These are phyloP conservation scores for Xylariaceae sp. DNA, from an alignment of 2,329 filamentous ascomycete genomes.

Conservation along the genomic window DNA sequence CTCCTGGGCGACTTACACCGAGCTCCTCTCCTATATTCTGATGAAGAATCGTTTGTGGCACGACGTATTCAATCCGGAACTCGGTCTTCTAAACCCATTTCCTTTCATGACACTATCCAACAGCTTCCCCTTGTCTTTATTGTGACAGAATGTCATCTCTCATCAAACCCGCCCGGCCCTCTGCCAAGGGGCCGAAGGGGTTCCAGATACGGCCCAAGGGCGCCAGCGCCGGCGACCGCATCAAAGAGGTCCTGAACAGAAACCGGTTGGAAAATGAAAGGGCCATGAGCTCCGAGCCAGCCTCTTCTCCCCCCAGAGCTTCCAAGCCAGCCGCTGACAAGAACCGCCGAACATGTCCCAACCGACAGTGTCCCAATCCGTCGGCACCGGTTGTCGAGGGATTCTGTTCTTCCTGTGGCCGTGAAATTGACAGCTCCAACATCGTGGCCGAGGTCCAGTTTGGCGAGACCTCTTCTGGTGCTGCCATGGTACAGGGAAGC, in stretches of 20 bases:
- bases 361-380: slow-evolving; percentile 55
- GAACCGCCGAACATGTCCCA: slow-evolving; percentile 42
- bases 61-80: no score
- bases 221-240: slow-evolving; percentile 45
- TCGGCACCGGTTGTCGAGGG: slow-evolving; percentile 52
- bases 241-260: slow-evolving; percentile 39
- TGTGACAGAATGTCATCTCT: slow-evolving; percentile 42
- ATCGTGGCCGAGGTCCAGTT: slow-evolving; percentile 92
- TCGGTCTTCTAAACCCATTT: no score
- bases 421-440: slow-evolving; percentile 75
- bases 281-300: slow-evolving; percentile 20
- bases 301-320: slow-evolving; percentile 16
- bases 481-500: slow-evolving; percentile 84
- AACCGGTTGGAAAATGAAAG: slow-evolving; percentile 23
- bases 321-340: slow-evolving; percentile 19
- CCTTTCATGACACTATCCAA: no score
- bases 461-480: slow-evolving; percentile 78
- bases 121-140: no score
- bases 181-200: slow-evolving; percentile 21
- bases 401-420: slow-evolving; percentile 79
- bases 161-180: slow-evolving; percentile 36
- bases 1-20: slow-evolving; percentile 7
- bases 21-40: no score
- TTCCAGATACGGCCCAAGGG: slow-evolving; percentile 39
- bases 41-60: no score